These are phyloP conservation scores for Suhomyces anneliseae DNA, from an alignment of 1,139 yeast species.

Conservation along the genomic window DNA sequence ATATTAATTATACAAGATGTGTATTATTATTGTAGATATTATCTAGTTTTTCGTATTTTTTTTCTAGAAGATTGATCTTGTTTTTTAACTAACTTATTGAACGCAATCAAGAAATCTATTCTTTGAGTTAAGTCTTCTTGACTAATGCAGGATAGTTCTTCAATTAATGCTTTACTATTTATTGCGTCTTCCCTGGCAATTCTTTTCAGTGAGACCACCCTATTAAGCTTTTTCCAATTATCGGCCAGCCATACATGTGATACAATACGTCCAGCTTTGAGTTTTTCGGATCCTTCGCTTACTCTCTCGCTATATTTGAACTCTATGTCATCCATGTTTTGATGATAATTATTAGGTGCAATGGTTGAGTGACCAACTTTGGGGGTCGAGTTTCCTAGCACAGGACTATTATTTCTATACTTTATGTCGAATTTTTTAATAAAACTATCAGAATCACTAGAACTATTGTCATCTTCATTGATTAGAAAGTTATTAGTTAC, in stretches of 20 bases:
- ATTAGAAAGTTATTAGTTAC: not conserved
- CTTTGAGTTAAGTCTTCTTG: constrained; percentile 14
- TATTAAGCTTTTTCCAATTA: constrained; percentile 15
- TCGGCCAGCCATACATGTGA: constrained; percentile 6
- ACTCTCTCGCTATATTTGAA: not conserved
- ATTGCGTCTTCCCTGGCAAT: constrained; percentile 16
- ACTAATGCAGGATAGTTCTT: constrained; percentile 12
- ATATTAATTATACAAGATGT: not conserved
- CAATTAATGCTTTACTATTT: constrained; percentile 11
- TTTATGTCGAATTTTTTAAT: constrained; percentile 6
- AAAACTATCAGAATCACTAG: constrained; percentile 14
- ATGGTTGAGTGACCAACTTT: not conserved
- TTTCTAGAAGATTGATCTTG: not conserved
- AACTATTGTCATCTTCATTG: not conserved
- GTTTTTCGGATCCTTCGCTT: not conserved
- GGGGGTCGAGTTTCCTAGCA: constrained; percentile 14
- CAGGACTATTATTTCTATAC: constrained; percentile 11
- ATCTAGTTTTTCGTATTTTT: not conserved
- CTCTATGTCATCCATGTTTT: too few relatives aligned
- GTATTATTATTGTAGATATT: not conserved
- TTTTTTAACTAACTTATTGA: constrained; percentile 5
- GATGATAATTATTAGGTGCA: too few relatives aligned
- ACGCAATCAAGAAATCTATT: constrained; percentile 14
- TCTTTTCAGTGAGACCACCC: constrained; percentile 14
- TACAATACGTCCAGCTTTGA: not conserved